Evolutionary conservation across 108 stramenopile genomes (phyloP), one percentile per base, ranked within the genome.

Genomic region (Cylindrotheca fusiformis): DNA sequence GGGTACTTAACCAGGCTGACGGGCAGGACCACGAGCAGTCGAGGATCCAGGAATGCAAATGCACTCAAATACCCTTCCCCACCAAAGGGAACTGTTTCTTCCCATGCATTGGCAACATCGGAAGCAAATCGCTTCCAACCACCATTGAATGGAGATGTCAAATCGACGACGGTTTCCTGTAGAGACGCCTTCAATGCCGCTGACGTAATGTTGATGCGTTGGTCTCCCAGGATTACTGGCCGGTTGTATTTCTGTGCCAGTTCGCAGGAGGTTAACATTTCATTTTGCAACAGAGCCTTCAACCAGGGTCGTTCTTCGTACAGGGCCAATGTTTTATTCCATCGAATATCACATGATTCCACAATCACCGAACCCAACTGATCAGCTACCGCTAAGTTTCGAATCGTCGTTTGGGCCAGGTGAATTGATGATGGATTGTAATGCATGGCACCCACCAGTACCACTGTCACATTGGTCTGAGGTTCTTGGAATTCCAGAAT

Each of bases 141-240:
- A 0, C 57, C 63, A 0, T 50, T 55, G n/a, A n/a, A n/a, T 1
- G 44, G 49, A 1, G 46, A 22, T 33, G 51, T 18, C 32, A 74
- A 17, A 45, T 74, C 66, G 31, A 26, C 4, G 19, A 67, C 19
- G 24, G 85, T 78, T 23, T 78, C 75, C 55, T 79, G 71, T 4
- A 76, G 64, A 5, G 64, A 69, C 24, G 59, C 59, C 21, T 71
- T 72, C 46, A 86, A 45, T n/a, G 47, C 51, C n/a, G 49, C 61
- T 1, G 72, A 68, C 0, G 85, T 86, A 22, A 83, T 50, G 47
- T 86, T 81, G 52, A 86, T 86, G 25, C 74, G 58, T 48, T 86
- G 85, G 63, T 86, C 85, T 1, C 85, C 85, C 28, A 86, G 47
- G 2, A 83, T 74, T 2, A 83, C 80, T 19, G 85, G 85, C 27